Evolutionary conservation across 208 protist genomes (phyloP), one percentile per base, ranked within the genome.

Genomic region (Porcisia hertigi): DNA sequence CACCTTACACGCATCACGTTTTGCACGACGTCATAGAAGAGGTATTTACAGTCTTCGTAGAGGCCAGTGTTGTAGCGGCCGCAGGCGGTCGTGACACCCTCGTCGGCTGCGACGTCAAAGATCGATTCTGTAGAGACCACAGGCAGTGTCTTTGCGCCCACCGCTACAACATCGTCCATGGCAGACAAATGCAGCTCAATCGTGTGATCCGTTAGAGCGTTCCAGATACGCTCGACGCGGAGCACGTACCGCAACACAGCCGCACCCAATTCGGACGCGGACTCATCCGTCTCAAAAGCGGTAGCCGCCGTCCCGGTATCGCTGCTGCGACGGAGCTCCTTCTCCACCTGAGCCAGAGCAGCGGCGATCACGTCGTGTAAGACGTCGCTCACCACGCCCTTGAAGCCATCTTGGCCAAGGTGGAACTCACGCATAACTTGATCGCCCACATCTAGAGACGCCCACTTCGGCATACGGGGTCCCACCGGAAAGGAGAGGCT

Each of bases 1-100:
- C 57, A 79, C 69, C 12, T 25, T 41, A 20, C 62, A 14, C 58
- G 69, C 79, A 74, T 76, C 14, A 69, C 71, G 23, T 30, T 20
- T 52, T 76, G 62, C 43, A 81, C 77, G 2, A 70, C 60, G 16
- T 73, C 71, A 47, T 81, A 81, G 71, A 76, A 76, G 57, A 70
- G 52, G 39, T 63, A 63, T 57, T 72, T 76, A 65, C 69, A 76
- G 36, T 70, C 69, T 11, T 6, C 45, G 8, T 75, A 43, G 5
- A 75, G 30, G 53, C 59, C 23, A 7, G 70, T 80, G 25, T 65
- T 45, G 75, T 79, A 79, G 57, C 39, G 43, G 39, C 66, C 67
- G 36, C 67, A 66, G 0, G 39, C 49, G 25, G 75, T 25, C n/a
- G 65, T 57, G 65, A 43, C 23, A 5, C 16, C 54, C n/a, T 11